These are phyloP conservation scores for Elsinoe ampelina DNA, from an alignment of 2,329 filamentous ascomycete species.

Conservation along the genomic window DNA sequence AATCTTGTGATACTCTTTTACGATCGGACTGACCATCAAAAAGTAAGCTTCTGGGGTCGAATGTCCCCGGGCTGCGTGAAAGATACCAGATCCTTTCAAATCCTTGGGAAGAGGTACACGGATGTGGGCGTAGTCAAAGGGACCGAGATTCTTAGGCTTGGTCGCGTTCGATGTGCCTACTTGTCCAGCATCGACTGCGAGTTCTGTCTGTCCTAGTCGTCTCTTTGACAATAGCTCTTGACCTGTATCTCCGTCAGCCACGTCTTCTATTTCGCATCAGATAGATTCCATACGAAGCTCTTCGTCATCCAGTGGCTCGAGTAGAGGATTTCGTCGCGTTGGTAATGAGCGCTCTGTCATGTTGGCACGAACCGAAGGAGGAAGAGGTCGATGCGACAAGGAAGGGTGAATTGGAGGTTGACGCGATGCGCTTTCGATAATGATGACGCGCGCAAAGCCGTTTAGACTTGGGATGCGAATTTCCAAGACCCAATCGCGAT, in stretches of 20 bases:
- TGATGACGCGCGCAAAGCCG: conserved; percentile 6
- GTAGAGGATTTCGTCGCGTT: conserved; percentile 54
- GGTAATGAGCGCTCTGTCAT: conserved; percentile 40
- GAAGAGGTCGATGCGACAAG: conserved; percentile 3
- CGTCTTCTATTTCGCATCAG: neutral
- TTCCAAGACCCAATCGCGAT: neutral
- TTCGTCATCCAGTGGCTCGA: conserved; percentile 49
- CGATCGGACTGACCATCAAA: conserved; percentile 57
- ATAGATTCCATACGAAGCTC: conserved; percentile 49
- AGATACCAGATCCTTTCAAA: conserved; percentile 79
- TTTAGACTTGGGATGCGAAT: neutral
- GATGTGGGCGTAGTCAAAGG: conserved; percentile 93
- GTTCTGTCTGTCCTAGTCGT: conserved; percentile 83
- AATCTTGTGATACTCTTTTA: neutral
- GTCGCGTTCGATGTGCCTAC: conserved; percentile 61
- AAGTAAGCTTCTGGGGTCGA: conserved; percentile 82
- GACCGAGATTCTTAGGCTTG: conserved; percentile 63
- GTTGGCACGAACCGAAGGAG: neutral
- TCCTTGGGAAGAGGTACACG: conserved; percentile 87
- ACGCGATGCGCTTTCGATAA: conserved; percentile 12
- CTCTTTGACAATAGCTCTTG: conserved; percentile 65
- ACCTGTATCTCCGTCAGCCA: conserved; percentile 25
- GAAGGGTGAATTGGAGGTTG: neutral
- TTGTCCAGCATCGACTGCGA: conserved; percentile 71
- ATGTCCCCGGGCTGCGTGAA: conserved; percentile 58